phyloP scores from a whole-genome alignment of 2,329 filamentous ascomycete genomes.

The Sporothrix dimorphospora region DNA sequence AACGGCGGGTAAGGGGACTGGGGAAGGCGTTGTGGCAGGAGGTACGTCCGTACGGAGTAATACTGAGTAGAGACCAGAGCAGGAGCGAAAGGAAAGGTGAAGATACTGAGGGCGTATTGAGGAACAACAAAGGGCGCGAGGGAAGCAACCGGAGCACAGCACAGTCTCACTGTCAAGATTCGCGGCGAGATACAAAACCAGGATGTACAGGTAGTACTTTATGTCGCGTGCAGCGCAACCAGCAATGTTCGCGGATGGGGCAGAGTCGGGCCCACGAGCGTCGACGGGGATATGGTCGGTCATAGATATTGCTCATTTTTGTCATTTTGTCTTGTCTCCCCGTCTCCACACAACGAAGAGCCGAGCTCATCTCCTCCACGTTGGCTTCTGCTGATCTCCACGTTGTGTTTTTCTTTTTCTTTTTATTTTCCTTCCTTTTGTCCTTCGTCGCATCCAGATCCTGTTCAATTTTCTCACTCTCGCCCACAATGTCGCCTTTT shows the following conservation, averaged over 20 bases:
- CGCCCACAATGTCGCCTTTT: background rate
- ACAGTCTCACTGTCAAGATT: too few species aligned
- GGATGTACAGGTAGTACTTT: too few species aligned
- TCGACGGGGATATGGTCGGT: background rate
- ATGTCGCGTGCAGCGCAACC: background rate
- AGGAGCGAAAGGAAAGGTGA: background rate
- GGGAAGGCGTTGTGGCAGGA: background rate
- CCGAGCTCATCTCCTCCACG: conserved; percentile 16
- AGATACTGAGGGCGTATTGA: background rate
- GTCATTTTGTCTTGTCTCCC: background rate
- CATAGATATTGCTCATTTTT: conserved; percentile 17
- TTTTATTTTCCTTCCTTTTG: background rate
- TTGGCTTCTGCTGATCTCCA: background rate
- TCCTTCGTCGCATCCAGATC: background rate
- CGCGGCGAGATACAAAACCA: background rate
- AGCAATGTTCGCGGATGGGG: background rate
- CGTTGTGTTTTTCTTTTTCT: background rate
- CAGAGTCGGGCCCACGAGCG: background rate
- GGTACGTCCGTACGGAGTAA: background rate
- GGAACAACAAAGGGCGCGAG: background rate
- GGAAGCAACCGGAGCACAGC: background rate
- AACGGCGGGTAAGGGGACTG: background rate
- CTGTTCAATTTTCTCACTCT: background rate
- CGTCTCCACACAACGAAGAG: conserved; percentile 1
- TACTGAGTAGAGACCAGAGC: background rate